Base-by-base conservation (phyloP, 208 protist species). In the Trypanosoma melophagium region DNA sequence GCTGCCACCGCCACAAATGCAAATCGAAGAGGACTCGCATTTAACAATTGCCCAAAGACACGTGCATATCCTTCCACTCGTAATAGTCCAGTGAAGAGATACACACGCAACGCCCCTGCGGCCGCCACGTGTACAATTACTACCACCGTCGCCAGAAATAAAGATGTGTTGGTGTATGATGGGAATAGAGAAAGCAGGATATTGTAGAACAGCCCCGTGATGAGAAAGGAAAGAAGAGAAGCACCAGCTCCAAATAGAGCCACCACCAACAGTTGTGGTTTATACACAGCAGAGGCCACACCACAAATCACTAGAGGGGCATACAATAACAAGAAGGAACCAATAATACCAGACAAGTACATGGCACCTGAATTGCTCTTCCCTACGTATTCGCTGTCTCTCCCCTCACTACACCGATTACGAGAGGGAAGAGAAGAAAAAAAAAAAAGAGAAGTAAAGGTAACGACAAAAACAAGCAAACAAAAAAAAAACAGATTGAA, bases 1-100 rank as follows among this genome's bases (percentile, higher is more conserved):
- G 86, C 62, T 28, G 87, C 78, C 8, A 76, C 68, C 50, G 74
- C 76, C 17, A 87, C 61, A 1, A 71, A 56, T 7, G 76, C 74
- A 51, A 88, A 69, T 17, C 83, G 81, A 49, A 75, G 77, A 44
- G 61, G 59, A 47, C 76, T 78, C 38, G 56, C 60, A 25, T 84
- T 74, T 21, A 92, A 49, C 35, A 87, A 57, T 53, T 78, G 79
- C 14, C 73, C 41, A 28, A 74, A 28, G 0, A 45, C 10, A 25
- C 74, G 70, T 21, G 75, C 69, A 12, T 56, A 19, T 4, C 62
- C 35, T 60, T 87, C 81, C 45, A 80, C 65, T 17, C 40, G 59
- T 69, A 83, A 61, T 41, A 77, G 68, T 10, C 31, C 47, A 47
- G 79, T 49, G 38, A 86, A 41, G 24, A 76, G 49, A 12, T 22